phyloP scores from a whole-genome alignment of 1,284 basidiomycete genomes.

The Mycena sp. region DNA sequence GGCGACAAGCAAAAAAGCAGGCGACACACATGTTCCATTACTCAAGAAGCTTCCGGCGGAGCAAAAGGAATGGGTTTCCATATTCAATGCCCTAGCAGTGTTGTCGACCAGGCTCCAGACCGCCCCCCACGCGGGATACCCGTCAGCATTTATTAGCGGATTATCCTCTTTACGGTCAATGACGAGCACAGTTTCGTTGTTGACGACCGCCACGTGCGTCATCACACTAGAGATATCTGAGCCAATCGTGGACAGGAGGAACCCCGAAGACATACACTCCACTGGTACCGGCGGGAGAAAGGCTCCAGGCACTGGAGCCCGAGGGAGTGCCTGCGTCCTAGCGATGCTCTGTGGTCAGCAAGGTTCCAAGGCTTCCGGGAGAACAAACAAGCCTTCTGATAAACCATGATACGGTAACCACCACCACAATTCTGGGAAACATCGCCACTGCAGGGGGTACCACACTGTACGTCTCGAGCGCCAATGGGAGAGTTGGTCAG shows the following conservation, averaged over 20 bases:
- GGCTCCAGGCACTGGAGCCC: conserved; percentile 13
- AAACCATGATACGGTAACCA: conserved; percentile 13
- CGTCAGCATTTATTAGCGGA: conserved; percentile 11
- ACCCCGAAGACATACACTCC: conserved; percentile 12
- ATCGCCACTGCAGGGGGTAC: conserved; percentile 12
- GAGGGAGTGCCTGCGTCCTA: conserved; percentile 10
- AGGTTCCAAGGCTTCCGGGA: background rate
- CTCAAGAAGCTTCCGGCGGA: conserved; percentile 21
- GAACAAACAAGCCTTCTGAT: conserved; percentile 11
- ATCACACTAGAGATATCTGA: conserved; percentile 8
- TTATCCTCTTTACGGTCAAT: conserved; percentile 26
- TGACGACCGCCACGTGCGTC: conserved; percentile 23
- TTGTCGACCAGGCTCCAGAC: conserved; percentile 21
- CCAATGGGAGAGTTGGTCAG: conserved; percentile 20
- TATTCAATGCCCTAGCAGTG: background rate
- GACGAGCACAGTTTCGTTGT: conserved; percentile 21
- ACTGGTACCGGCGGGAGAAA: conserved; percentile 16
- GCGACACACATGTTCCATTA: conserved; percentile 18
- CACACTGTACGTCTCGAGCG: conserved; percentile 14
- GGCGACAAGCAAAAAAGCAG: background rate
- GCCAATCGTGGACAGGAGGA: background rate
- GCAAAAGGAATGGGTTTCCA: conserved; percentile 21
- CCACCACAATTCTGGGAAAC: conserved; percentile 20
- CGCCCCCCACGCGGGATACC: conserved; percentile 17
- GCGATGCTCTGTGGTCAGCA: background rate